Conservation (phyloP, 805 yeast genomes). For the Jamesozyma hellenica region DNA sequence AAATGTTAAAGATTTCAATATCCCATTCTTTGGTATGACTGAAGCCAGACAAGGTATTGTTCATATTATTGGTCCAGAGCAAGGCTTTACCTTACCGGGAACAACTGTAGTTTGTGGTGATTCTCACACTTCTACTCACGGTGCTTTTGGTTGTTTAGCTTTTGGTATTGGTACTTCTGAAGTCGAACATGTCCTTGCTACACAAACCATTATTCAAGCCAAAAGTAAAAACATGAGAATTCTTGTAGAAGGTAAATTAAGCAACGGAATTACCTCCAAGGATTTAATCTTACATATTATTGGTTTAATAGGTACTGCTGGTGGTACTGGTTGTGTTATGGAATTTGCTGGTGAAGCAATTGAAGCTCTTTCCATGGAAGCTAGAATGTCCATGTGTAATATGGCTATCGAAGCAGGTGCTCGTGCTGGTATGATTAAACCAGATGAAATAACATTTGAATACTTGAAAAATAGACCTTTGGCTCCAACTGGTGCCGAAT, state of each 20-base stretch:
- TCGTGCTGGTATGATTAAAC: constrained; percentile 97
- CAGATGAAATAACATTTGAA: constrained; percentile 80
- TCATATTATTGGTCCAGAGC: constrained; percentile 98
- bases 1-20: constrained; percentile 81
- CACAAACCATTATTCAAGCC: constrained; percentile 90
- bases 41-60: constrained; percentile 96
- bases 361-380: constrained; percentile 84
- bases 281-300: constrained; percentile 90
- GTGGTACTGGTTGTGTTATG: constrained; percentile 95
- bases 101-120: constrained; percentile 99
- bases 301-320: constrained; percentile 97
- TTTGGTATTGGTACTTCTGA: constrained; percentile 99
- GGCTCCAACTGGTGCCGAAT: constrained; percentile 87
- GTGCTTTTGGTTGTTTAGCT: constrained; percentile 95
- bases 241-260: constrained; percentile 69
- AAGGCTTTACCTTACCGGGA: constrained; percentile 96
- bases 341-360: constrained; percentile 96
- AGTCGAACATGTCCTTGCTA: constrained; percentile 97
- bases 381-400: constrained; percentile 98
- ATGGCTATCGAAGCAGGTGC: constrained; percentile 99
- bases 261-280: constrained; percentile 89
- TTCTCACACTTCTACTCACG: constrained; percentile 97
- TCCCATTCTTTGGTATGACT: constrained; percentile 89
- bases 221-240: constrained; percentile 95
- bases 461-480: constrained; percentile 90